phyloP scores from a whole-genome alignment of 352 stramenopile genomes.

The Globisporangium cystogenes region DNA sequence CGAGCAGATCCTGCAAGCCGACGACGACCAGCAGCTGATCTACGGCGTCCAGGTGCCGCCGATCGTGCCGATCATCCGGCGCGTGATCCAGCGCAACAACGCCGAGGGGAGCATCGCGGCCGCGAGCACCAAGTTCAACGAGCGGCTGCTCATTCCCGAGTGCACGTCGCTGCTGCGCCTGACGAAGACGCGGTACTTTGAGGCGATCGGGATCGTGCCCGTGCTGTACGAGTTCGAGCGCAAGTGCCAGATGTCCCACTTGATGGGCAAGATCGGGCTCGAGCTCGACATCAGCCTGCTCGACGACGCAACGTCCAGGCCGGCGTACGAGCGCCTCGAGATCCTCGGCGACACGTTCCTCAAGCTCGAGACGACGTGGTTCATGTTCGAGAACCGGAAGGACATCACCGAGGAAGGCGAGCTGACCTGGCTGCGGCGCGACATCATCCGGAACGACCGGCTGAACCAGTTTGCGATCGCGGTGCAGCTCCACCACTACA shows the following conservation, averaged over 20 bases:
- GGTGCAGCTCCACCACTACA: conserved; percentile 64
- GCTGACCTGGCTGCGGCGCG: conserved; percentile 64
- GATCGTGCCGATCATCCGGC: conserved; percentile 77
- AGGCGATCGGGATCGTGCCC: conserved; percentile 78
- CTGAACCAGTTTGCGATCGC: conserved; percentile 68
- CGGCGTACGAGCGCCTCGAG: conserved; percentile 76
- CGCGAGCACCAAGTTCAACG: conserved; percentile 65
- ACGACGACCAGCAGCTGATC: conserved; percentile 52
- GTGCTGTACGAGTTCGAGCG: conserved; percentile 86
- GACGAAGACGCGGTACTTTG: conserved; percentile 67
- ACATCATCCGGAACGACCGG: conserved; percentile 86
- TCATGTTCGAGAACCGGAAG: conserved; percentile 66
- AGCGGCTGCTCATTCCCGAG: conserved; percentile 67
- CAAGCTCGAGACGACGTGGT: conserved; percentile 85
- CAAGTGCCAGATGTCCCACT: conserved; percentile 83
- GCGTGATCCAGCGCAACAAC: conserved; percentile 76
- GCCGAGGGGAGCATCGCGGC: conserved; percentile 52
- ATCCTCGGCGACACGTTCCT: conserved; percentile 82
- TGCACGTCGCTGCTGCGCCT: conserved; percentile 61
- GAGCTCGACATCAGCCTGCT: conserved; percentile 72
- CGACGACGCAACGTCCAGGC: conserved; percentile 80
- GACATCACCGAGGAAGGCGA: conserved; percentile 71
- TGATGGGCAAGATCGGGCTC: conserved; percentile 75
- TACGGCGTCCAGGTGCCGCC: conserved; percentile 65
- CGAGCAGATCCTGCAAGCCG: conserved; percentile 51